Conservation (phyloP, 2,329 filamentous ascomycete species). For the Aspergillus novofumigatus region DNA sequence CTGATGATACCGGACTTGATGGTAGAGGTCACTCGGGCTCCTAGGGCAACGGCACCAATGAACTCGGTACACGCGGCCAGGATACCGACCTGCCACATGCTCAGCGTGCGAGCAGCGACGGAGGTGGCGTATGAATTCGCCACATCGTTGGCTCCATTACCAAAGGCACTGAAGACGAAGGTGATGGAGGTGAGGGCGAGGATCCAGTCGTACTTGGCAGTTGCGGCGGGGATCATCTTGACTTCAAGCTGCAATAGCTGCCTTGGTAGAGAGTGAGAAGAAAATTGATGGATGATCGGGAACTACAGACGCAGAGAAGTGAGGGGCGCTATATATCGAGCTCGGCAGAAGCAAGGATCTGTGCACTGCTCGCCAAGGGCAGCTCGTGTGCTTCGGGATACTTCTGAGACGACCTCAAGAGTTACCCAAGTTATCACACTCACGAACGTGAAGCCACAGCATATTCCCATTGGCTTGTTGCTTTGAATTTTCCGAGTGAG, state of each 20-base stretch:
- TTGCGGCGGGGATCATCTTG: conserved; percentile 19
- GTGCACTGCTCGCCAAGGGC: neutral
- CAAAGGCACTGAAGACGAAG: conserved; percentile 26
- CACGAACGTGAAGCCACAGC: conserved; percentile 8
- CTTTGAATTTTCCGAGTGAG: neutral
- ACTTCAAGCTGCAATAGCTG: neutral
- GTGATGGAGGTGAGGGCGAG: conserved; percentile 25
- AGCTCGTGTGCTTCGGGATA: neutral
- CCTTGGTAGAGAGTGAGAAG: neutral
- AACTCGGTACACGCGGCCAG: conserved; percentile 50
- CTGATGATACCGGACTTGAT: conserved; percentile 44
- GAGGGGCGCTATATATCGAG: neutral
- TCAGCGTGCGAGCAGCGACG: conserved; percentile 49
- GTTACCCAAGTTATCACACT: neutral
- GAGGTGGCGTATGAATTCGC: conserved; percentile 54
- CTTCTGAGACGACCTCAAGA: neutral
- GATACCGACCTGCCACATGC: conserved; percentile 50
- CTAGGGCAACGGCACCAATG: conserved; percentile 50
- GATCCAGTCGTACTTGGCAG: conserved; percentile 29
- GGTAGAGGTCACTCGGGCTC: conserved; percentile 42
- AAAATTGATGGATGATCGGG: neutral
- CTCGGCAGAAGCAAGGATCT: neutral
- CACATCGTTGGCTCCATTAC: conserved; percentile 43
- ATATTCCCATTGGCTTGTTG: conserved; percentile 2
- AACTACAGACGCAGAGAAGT: neutral